Percentiles rank a stretch among this genome's conserved stretches.
Conservation (phyloP, 2,329 filamentous ascomycete species). For the Beauveria sp. region DNA sequence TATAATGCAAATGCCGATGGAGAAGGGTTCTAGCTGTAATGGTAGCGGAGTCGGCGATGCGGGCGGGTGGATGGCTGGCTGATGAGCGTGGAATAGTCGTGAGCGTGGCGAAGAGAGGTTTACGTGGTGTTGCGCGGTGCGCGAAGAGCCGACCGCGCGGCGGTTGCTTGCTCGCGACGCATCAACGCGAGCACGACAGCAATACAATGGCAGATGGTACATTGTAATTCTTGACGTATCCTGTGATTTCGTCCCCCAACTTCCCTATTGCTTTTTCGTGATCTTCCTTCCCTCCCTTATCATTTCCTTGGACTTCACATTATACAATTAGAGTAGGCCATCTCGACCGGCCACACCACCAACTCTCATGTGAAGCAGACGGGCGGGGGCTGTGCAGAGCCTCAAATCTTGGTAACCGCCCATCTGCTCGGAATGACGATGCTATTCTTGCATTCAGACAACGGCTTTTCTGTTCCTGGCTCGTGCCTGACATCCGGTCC, state of each 20-base stretch:
- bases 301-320: too few species aligned
- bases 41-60: background rate
- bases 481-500: background rate
- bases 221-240: too few species aligned
- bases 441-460: background rate
- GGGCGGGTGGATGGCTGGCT: background rate
- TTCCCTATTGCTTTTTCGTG: too few species aligned
- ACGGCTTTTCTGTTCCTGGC: background rate
- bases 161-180: background rate
- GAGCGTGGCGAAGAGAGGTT: background rate
- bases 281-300: too few species aligned
- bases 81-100: background rate
- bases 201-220: background rate
- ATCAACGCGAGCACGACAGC: background rate
- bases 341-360: background rate
- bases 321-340: background rate
- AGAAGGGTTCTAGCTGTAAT: background rate
- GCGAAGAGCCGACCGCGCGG: background rate
- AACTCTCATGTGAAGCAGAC: background rate
- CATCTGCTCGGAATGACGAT: background rate
- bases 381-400: slow-evolving; percentile 9
- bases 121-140: background rate
- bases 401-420: slow-evolving; percentile 10
- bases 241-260: too few species aligned
- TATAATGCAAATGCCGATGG: background rate